These are phyloP conservation scores for Aspergillus egyptiacus DNA, from an alignment of 495 filamentous ascomycete species.

Conservation along the genomic window DNA sequence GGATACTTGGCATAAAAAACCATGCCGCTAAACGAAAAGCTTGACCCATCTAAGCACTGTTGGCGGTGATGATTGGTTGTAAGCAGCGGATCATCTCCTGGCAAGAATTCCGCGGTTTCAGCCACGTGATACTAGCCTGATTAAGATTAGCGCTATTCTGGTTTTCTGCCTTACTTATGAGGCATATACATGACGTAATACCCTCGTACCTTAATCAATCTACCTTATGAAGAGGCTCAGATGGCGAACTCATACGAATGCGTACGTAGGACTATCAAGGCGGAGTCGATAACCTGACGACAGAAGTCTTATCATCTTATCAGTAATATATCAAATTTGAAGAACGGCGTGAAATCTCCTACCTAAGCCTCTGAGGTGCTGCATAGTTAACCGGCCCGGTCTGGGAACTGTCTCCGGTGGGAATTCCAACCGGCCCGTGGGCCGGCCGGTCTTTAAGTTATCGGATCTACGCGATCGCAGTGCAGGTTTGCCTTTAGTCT, in stretches of 20 bases:
- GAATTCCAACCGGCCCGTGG: constrained; percentile 17
- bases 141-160: neutral
- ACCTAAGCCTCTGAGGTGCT: neutral
- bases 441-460: constrained; percentile 9
- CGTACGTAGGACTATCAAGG: too few species aligned
- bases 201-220: too few species aligned
- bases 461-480: neutral
- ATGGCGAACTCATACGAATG: too few species aligned
- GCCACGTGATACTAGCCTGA: neutral
- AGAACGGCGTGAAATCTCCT: too few species aligned
- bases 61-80: neutral
- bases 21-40: constrained; percentile 1
- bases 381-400: constrained; percentile 18
- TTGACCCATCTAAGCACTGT: neutral
- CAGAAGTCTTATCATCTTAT: too few species aligned
- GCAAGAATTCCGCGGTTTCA: neutral
- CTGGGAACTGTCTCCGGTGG: constrained; percentile 16
- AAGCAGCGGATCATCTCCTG: too few species aligned
- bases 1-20: constrained; percentile 3
- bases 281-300: too few species aligned
- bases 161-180: too few species aligned
- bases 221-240: too few species aligned
- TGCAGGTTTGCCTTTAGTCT: neutral
- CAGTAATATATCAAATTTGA: too few species aligned
- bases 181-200: too few species aligned